phyloP scores from a whole-genome alignment of 2,329 filamentous ascomycete species.

The Colletotrichum echinochloae region DNA sequence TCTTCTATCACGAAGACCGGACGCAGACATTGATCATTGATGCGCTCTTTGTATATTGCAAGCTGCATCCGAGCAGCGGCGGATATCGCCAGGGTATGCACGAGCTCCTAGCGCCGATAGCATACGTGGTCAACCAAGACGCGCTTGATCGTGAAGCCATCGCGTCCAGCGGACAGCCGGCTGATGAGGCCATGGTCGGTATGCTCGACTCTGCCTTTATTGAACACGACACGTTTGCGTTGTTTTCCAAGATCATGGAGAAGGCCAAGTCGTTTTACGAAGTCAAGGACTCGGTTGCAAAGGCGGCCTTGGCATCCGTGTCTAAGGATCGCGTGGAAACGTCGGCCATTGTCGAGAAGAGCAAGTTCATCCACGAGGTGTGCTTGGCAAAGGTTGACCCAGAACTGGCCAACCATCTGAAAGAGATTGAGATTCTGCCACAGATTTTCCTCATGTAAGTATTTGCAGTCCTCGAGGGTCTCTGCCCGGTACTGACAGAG shows the following conservation, averaged over 20 bases:
- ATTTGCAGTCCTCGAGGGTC: background rate
- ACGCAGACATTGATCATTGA: conserved; percentile 88
- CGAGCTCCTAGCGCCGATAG: conserved; percentile 88
- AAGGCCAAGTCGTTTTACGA: conserved; percentile 90
- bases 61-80: conserved; percentile 85
- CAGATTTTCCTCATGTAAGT: conserved; percentile 94
- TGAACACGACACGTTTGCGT: conserved; percentile 89
- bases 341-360: conserved; percentile 85
- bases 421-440: conserved; percentile 87
- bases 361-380: conserved; percentile 86
- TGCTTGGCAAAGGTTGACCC: conserved; percentile 83
- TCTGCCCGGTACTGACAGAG: conserved; percentile 17
- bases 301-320: conserved; percentile 40
- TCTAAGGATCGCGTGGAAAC: conserved; percentile 47
- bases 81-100: conserved; percentile 99
- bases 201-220: conserved; percentile 79
- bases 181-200: conserved; percentile 69
- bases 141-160: conserved; percentile 68
- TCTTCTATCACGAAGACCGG: conserved; percentile 84
- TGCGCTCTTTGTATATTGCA: conserved; percentile 94
- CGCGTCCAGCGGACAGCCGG: conserved; percentile 48
- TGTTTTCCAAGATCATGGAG: conserved; percentile 91
- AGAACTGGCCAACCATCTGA: conserved; percentile 84
- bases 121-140: conserved; percentile 87
- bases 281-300: conserved; percentile 60